Evolutionary conservation across 1,139 yeast species (phyloP).

Genomic region (Debaryomycetaceae sp.): DNA sequence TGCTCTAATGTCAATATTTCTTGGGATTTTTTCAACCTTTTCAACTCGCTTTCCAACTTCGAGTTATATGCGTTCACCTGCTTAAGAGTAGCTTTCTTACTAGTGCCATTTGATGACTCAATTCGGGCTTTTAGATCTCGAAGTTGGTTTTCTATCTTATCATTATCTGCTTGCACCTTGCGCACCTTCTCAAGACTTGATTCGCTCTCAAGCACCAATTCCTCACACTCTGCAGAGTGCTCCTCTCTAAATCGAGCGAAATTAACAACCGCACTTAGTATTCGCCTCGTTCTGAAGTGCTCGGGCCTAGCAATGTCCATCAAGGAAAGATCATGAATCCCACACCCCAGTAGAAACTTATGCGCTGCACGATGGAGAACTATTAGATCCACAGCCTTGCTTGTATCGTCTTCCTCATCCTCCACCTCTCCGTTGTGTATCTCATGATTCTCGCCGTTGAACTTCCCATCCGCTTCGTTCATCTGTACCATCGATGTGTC

Average conservation of each 20-base stretch:
- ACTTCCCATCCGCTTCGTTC: conserved; percentile 2
- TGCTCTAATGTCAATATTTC: conserved; percentile 66
- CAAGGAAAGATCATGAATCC: conserved; percentile 71
- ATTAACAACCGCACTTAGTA: conserved; percentile 80
- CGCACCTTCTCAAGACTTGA: conserved; percentile 38
- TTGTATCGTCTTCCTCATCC: conserved; percentile 25
- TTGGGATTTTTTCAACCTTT: conserved; percentile 60
- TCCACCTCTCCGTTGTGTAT: conserved; percentile 19
- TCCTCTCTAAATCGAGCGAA: conserved; percentile 83
- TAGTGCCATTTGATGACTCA: conserved; percentile 17
- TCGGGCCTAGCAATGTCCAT: conserved; percentile 70
- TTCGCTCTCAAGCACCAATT: conserved; percentile 55
- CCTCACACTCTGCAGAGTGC: conserved; percentile 66
- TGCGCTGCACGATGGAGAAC: conserved; percentile 58
- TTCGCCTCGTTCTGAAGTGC: conserved; percentile 55
- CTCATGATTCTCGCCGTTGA: conserved; percentile 4
- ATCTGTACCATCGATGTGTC: conserved; percentile 5
- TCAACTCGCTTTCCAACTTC: conserved; percentile 60
- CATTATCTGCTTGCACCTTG: conserved; percentile 31
- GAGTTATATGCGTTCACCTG: conserved; percentile 55
- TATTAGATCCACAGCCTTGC: conserved; percentile 42
- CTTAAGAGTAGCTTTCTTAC: conserved; percentile 31
- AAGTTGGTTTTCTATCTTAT: conserved; percentile 40
- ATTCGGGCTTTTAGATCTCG: conserved; percentile 32
- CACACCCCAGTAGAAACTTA: conserved; percentile 67